phyloP scores from a whole-genome alignment of 345 rosid species.

The Sisymbrium irio region DNA sequence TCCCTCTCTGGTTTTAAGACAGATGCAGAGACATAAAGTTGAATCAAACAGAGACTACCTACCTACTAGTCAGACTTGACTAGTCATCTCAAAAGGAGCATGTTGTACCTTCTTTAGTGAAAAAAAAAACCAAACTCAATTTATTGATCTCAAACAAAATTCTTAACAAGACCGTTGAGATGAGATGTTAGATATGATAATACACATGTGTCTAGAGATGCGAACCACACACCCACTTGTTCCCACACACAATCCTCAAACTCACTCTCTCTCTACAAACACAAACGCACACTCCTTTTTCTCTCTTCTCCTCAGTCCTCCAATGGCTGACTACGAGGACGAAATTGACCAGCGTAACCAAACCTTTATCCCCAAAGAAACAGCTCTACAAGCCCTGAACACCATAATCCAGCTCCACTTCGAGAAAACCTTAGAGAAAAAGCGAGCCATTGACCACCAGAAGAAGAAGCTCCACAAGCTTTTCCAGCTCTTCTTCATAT shows the following conservation, averaged over 20 bases:
- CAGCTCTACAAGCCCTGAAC: slow-evolving; percentile 87
- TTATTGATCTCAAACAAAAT: slow-evolving; percentile 7
- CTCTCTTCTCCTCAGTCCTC: slow-evolving; percentile 9
- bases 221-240: slow-evolving; percentile 35
- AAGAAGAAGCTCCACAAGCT: slow-evolving; percentile 94
- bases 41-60: background rate
- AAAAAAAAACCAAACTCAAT: background rate
- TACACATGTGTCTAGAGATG: slow-evolving; percentile 29
- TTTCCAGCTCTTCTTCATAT: slow-evolving; percentile 88
- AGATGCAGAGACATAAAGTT: background rate
- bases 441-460: slow-evolving; percentile 89
- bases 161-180: slow-evolving; percentile 25
- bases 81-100: background rate
- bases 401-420: slow-evolving; percentile 95
- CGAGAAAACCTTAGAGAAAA: slow-evolving; percentile 94
- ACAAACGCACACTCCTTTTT: background rate
- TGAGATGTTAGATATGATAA: slow-evolving; percentile 14
- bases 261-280: background rate
- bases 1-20: background rate
- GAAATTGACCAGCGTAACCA: slow-evolving; percentile 46
- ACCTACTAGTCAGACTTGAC: background rate
- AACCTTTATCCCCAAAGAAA: slow-evolving; percentile 66
- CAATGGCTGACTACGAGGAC: slow-evolving; percentile 77
- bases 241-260: slow-evolving; percentile 10
- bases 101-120: background rate